Evolutionary conservation across 345 rosid genomes (phyloP), one percentile per base, ranked within the genome.

Genomic region (Firmiana major): DNA sequence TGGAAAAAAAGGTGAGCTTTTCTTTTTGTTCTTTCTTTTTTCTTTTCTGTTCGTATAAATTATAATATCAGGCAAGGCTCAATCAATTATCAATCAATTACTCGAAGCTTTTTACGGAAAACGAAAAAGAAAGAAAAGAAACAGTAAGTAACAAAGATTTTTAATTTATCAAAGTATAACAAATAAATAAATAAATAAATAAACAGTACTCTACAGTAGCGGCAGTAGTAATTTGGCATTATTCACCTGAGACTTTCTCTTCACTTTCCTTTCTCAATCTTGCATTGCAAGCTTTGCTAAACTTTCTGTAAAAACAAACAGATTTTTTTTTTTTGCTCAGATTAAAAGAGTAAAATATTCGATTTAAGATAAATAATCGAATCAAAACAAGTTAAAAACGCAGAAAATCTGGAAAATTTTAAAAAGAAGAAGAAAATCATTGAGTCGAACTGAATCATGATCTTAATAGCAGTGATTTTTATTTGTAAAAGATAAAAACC

Each of bases 1-100:
- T 45, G 49, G 59, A 51, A 40, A 46, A 78, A 75, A 75, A 78
- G 60, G 59, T 78, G 82, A 83, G 87, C 80, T 81, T 90, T 83
- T 62, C 81, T 81, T 84, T 84, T 89, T 86, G 79, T 89, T 80
- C 79, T 77, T 75, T 45, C 1, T 22, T 22, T 21, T 43, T n/a
- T n/a, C n/a, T n/a, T n/a, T 45, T 13, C 6, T 26, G 3, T 45
- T 24, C 38, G 49, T 77, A 26, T 66, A 34, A 48, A n/a, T n/a
- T n/a, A n/a, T n/a, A n/a, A n/a, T 9, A n/a, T 22, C 73, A 63
- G 74, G 57, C 5, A 79, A 31, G 69, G 63, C 67, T 42, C 38
- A 76, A 46, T 77, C 51, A 45, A 77, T 83, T 76, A 76, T 77
- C 77, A 42, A 19, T 71, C 74, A 51, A 45, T 70, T 49, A 70